These are phyloP conservation scores for Elaeis guineensis DNA, from an alignment of 176 grass and related monocot genomes.

Conservation along the genomic window DNA sequence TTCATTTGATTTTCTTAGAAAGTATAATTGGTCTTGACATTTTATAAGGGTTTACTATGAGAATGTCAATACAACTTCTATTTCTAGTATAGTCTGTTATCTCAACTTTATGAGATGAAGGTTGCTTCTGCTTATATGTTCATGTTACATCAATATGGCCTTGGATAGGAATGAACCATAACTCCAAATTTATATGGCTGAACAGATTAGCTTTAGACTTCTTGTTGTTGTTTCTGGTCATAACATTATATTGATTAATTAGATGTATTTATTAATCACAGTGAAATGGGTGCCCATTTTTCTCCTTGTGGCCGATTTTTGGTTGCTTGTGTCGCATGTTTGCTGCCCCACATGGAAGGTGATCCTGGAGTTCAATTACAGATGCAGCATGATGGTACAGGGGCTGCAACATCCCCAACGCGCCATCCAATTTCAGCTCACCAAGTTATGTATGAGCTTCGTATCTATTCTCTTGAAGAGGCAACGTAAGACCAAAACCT, in stretches of 20 bases:
- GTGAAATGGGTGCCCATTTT: slow-evolving; percentile 99
- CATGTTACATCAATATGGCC: too few relatives aligned
- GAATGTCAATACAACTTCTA: too few relatives aligned
- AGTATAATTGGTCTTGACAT: too few relatives aligned
- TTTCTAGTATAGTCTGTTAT: too few relatives aligned
- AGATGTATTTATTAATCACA: slow-evolving; percentile 27
- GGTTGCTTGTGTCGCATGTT: slow-evolving; percentile 96
- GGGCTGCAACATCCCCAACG: slow-evolving; percentile 83
- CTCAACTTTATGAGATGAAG: too few relatives aligned
- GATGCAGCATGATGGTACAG: slow-evolving; percentile 56
- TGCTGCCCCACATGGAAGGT: slow-evolving; percentile 82
- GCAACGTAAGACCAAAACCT: slow-evolving; percentile 46
- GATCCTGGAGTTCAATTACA: slow-evolving; percentile 52
- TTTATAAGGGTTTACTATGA: too few relatives aligned
- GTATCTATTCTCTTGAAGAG: slow-evolving; percentile 94
- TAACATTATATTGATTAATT: neutral
- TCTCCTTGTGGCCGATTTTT: slow-evolving; percentile 94
- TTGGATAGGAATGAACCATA: too few relatives aligned
- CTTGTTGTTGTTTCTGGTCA: too few relatives aligned
- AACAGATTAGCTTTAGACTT: too few relatives aligned
- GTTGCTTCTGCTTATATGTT: too few relatives aligned
- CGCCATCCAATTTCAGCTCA: slow-evolving; percentile 82
- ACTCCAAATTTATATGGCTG: too few relatives aligned
- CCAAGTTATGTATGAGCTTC: slow-evolving; percentile 96
- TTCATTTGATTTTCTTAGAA: too few relatives aligned